Evolutionary conservation across 495 filamentous ascomycete genomes (phyloP), one percentile per base, ranked within the genome.

Genomic region (Xylaria intraflava): DNA sequence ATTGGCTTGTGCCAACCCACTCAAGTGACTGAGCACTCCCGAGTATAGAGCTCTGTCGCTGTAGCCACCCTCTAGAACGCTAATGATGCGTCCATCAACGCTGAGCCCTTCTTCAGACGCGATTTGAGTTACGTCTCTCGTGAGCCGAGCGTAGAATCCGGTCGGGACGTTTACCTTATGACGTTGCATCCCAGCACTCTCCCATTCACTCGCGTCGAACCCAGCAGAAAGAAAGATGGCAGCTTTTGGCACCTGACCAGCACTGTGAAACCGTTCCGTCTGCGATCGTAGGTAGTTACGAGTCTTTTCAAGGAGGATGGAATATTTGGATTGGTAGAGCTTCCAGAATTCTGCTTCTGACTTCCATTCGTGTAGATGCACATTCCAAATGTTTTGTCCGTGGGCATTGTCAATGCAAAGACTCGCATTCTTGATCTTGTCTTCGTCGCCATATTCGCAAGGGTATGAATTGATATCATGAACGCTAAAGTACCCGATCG

Each of bases 391-490:
- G 22, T 81, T 89, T 65, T 97, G 93, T 8, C 86, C 84, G 64
- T 96, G 91, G 1, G 91, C 88, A 53, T 88, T 88, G 46, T 96
- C 91, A 47, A 98, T 80, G 62, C 94, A 96, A 17, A 96, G 65
- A 65, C 89, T 95, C 0, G 93, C 93, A 58, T 89, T 92, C 64
- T 83, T 86, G 45, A 97, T 82, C 65, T 96, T 96, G 7, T 92
- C 88, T 35, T 83, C 80, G 39, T 95, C 90, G 27, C 91, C 94
- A 57, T 72, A 76, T 64, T 97, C 93, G 65, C 93, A 98, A 0
- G 93, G 93, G 62, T 89, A 98, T 7, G 89, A 95, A 69, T 97
- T 96, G 70, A 98, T 96, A 65, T 98, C 93, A 65, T 98, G 93
- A 38, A 97, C 61, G 61, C 90, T 95, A 67, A 93, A 96, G 62